phyloP scores from a whole-genome alignment of 2,329 filamentous ascomycete genomes.

The Diaporthe capsici region DNA sequence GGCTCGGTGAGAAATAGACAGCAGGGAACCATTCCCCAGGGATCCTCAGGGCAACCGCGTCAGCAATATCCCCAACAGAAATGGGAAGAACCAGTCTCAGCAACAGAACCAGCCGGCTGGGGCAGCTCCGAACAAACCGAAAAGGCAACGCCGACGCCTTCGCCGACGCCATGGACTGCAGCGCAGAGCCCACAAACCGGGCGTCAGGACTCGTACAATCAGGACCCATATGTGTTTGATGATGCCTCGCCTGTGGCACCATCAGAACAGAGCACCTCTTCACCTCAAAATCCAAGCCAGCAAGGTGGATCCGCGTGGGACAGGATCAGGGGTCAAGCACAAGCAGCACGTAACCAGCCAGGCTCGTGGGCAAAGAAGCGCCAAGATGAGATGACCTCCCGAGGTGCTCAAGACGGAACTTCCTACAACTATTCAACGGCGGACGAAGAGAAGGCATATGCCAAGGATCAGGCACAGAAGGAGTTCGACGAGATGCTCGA shows the following conservation, averaged over 20 bases:
- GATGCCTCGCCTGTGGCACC: conserved; percentile 41
- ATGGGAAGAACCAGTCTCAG: not conserved
- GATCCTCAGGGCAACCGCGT: not conserved
- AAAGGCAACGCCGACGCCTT: conserved; percentile 19
- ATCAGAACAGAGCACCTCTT: conserved; percentile 14
- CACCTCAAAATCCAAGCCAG: not conserved
- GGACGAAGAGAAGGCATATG: conserved; percentile 55
- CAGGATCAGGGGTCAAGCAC: conserved; percentile 38
- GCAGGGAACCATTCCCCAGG: not conserved
- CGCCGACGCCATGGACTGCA: conserved; percentile 23
- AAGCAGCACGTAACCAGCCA: conserved; percentile 11
- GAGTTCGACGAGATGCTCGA: conserved; percentile 66
- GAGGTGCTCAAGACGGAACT: conserved; percentile 36
- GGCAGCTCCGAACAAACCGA: conserved; percentile 23
- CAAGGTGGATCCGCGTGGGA: conserved; percentile 42
- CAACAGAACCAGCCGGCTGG: conserved; percentile 26
- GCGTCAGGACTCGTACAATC: not conserved
- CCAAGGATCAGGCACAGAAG: conserved; percentile 62
- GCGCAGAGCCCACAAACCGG: conserved; percentile 16
- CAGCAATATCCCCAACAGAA: conserved; percentile 2
- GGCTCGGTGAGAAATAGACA: not conserved
- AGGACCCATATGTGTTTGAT: conserved; percentile 39
- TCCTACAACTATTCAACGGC: conserved; percentile 53
- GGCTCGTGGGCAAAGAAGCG: conserved; percentile 30
- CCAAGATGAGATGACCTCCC: conserved; percentile 46